Evolutionary conservation across 2,329 filamentous ascomycete genomes (phyloP).

Genomic region (Ilyonectria sp.): DNA sequence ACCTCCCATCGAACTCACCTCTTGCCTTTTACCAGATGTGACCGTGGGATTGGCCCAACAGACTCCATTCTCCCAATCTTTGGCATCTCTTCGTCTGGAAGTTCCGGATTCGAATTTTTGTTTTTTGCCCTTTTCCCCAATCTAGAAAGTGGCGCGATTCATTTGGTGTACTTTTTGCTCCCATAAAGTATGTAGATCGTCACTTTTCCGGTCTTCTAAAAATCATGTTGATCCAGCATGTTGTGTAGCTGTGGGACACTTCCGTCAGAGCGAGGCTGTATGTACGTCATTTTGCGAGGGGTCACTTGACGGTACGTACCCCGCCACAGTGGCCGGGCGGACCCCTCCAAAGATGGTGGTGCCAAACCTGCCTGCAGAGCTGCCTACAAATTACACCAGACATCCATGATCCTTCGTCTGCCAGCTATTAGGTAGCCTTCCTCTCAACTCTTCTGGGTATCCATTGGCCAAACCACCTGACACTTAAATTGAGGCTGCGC

Average conservation of each 20-base stretch:
- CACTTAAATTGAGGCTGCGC: constrained; percentile 20
- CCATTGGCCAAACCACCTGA: constrained; percentile 29
- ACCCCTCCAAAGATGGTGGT: constrained; percentile 17
- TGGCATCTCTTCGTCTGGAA: constrained; percentile 60
- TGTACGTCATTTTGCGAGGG: constrained; percentile 26
- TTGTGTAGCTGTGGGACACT: not conserved
- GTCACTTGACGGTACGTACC: constrained; percentile 13
- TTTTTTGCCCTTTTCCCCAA: constrained; percentile 44
- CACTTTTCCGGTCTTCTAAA: not conserved
- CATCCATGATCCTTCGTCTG: constrained; percentile 38
- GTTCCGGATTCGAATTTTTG: constrained; percentile 59
- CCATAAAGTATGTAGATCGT: not conserved
- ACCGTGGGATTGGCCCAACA: constrained; percentile 73
- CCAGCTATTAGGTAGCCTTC: constrained; percentile 5
- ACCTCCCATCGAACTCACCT: constrained; percentile 82
- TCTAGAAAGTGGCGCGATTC: constrained; percentile 4
- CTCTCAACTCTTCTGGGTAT: constrained; percentile 39
- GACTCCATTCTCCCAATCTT: constrained; percentile 68
- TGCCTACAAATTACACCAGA: constrained; percentile 2
- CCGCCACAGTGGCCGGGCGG: constrained; percentile 4
- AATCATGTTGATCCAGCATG: no score
- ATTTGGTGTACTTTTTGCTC: constrained; percentile 22
- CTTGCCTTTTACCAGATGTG: constrained; percentile 88
- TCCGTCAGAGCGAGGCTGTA: constrained; percentile 8
- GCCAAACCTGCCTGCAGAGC: constrained; percentile 20